A percentile compares a stretch with the other conserved stretches of the same genome.
Evolutionary conservation across 495 filamentous ascomycete genomes (phyloP).

Genomic region (Lepidopterella palustris): DNA sequence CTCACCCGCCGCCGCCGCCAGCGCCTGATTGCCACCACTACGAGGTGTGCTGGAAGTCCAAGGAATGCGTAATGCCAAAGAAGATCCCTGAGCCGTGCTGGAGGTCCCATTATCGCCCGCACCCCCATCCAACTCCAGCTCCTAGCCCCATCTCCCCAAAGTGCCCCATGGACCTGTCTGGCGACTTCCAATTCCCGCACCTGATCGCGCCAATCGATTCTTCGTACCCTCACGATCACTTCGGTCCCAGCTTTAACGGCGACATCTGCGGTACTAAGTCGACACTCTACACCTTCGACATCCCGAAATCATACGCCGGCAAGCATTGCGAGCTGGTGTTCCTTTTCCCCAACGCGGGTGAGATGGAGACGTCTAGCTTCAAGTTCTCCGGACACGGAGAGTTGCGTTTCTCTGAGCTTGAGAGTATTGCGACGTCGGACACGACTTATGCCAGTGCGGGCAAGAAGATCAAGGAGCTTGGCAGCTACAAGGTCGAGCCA

Average conservation of each 20-base stretch:
- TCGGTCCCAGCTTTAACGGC: slow-evolving; percentile 24
- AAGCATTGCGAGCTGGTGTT: slow-evolving; percentile 31
- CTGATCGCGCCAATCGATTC: slow-evolving; percentile 26
- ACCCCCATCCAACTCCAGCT: background rate
- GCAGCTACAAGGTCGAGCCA: background rate
- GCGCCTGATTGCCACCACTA: background rate
- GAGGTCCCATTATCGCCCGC: background rate
- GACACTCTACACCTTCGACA: slow-evolving; percentile 33
- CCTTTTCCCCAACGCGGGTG: slow-evolving; percentile 23
- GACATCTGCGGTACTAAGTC: slow-evolving; percentile 11
- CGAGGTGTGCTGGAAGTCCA: background rate
- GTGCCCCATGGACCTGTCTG: slow-evolving; percentile 48
- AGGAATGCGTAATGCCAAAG: background rate
- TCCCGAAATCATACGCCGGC: slow-evolving; percentile 23
- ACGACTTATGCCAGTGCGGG: slow-evolving; percentile 26
- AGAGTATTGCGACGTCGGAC: slow-evolving; percentile 12
- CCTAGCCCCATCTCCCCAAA: background rate
- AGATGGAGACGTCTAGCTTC: slow-evolving; percentile 26
- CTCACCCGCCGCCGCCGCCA: too few species aligned
- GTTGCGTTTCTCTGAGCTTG: slow-evolving; percentile 19
- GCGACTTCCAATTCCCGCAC: slow-evolving; percentile 38
- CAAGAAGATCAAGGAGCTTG: background rate
- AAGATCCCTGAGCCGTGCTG: background rate
- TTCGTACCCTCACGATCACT: slow-evolving; percentile 17
- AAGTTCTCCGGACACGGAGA: slow-evolving; percentile 20